These are phyloP conservation scores for Calonectria naviculata DNA, from an alignment of 2,329 filamentous ascomycete species.

Conservation along the genomic window DNA sequence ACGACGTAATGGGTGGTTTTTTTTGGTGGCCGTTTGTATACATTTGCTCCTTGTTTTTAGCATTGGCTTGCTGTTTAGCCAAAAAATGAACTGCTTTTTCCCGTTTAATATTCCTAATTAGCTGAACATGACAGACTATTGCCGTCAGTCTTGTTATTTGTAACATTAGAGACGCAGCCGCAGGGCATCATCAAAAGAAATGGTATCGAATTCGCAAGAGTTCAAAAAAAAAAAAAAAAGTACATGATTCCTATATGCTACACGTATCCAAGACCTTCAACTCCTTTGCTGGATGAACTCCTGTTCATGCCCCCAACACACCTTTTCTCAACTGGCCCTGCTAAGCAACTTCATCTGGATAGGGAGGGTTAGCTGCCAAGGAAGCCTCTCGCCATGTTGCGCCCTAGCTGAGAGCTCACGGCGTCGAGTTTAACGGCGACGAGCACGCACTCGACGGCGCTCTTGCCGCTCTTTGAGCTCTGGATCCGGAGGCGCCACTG, in stretches of 20 bases:
- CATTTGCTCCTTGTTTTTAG: neutral
- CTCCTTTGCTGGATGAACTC: slow-evolving; percentile 7
- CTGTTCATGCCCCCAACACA: slow-evolving; percentile 1
- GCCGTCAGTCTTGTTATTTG: neutral
- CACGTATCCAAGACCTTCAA: slow-evolving; percentile 10
- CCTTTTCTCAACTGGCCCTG: neutral
- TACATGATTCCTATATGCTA: neutral
- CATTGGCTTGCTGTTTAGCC: neutral
- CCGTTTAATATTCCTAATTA: neutral
- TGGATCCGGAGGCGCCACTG: slow-evolving; percentile 81
- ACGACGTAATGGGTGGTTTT: slow-evolving; percentile 16
- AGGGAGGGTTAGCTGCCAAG: slow-evolving; percentile 49
- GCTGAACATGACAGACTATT: neutral
- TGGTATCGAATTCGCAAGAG: slow-evolving; percentile 18
- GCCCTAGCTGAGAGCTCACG: slow-evolving; percentile 70
- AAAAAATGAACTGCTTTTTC: neutral
- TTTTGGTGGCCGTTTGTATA: slow-evolving; percentile 20
- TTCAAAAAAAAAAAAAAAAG: neutral
- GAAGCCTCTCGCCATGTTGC: slow-evolving; percentile 76
- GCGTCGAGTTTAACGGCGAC: slow-evolving; percentile 83
- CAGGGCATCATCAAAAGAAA: neutral
- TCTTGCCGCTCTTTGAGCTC: slow-evolving; percentile 58
- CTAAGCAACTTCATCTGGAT: neutral
- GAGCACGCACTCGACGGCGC: slow-evolving; percentile 75
- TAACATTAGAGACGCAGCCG: neutral